Base-by-base conservation (phyloP, 2,329 filamentous ascomycete species). In the Tolypocladium endophyticum region DNA sequence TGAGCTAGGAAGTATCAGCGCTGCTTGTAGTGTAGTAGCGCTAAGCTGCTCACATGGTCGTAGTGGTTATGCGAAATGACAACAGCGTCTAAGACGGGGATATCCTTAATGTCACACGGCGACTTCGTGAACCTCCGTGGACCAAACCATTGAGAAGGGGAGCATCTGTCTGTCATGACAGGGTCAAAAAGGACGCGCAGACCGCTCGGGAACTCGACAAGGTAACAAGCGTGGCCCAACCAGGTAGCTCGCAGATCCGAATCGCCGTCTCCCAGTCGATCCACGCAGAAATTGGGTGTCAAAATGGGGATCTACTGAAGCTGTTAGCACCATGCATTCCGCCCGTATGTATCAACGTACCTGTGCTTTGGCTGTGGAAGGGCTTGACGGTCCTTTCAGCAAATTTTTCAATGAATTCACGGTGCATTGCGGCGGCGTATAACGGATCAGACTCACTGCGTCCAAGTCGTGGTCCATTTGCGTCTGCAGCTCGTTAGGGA, bases 211-310 rank as follows among this genome's bases (percentile, higher is more conserved):
- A 92, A 95, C 72, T 96, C 91, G 63, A 92, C 82, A 66, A 89
- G 90, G 75, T 89, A 95, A 75, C 90, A 95, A 2, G 91, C 90
- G 71, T 96, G 92, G 25, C 92, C 92, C 1, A 96, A 83, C 91
- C 91, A 95, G 53, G 90, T 95, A 45, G 90, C 88, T 56, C 57
- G 25, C 33, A 58, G 4, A 55, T 59, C 33, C 16, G 18, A 30
- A 11, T 38, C 20, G 33, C 35, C 25, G 3, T 6, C 30, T 28
- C 38, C 33, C 7, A 59, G 14, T 11, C 57, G 57, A 30, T 30
- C 38, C 20, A 12, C 18, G 20, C 50, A 55, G 30, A 59, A 55
- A 14, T 23, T 18, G 11, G 57, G 57, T 4, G 20, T 7, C 7
- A 33, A 7, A 9, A 45, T 41, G 11, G 57, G 57, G 16, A 59